A percentile compares a stretch with the other conserved stretches of the same genome.
phyloP scores from a whole-genome alignment of 805 yeast genomes.

The Starmerella apis region DNA sequence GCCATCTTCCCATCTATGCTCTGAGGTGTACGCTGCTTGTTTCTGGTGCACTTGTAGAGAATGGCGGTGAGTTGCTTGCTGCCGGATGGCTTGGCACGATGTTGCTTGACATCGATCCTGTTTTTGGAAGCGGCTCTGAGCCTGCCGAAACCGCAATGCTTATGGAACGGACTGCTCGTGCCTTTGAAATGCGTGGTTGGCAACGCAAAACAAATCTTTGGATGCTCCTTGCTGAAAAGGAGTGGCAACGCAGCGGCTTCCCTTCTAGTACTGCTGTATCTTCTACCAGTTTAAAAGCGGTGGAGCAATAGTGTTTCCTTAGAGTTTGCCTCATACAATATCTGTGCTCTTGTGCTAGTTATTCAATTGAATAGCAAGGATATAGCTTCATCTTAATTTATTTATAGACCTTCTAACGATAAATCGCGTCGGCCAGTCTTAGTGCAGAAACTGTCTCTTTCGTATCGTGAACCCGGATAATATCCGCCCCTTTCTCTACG shows the following conservation, averaged over 20 bases:
- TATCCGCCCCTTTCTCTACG: conserved; percentile 61
- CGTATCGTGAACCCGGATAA: conserved; percentile 83
- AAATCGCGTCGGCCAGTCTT: conserved; percentile 63
- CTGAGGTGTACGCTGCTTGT: conserved; percentile 55
- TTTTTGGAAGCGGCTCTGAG: conserved; percentile 16
- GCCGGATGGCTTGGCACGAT: conserved; percentile 40
- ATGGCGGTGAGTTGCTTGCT: conserved; percentile 35
- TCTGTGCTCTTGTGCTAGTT: too few relatives aligned
- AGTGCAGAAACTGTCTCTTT: conserved; percentile 46
- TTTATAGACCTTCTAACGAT: conserved; percentile 24
- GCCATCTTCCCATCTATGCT: conserved; percentile 58
- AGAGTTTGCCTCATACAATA: too few relatives aligned
- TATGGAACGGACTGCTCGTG: conserved; percentile 45
- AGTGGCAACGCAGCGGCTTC: conserved; percentile 14
- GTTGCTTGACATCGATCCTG: conserved; percentile 34
- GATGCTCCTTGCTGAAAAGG: conserved; percentile 32
- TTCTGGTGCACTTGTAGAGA: conserved; percentile 51
- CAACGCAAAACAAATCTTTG: conserved; percentile 67
- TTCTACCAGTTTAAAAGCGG: too few relatives aligned
- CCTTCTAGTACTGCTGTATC: too few relatives aligned
- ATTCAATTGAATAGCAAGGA: too few relatives aligned
- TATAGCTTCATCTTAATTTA: neutral
- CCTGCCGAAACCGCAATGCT: conserved; percentile 41
- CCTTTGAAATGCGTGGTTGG: conserved; percentile 39
- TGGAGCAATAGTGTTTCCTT: too few relatives aligned